Evolutionary conservation across 257 asterid genomes (phyloP), one percentile per base, ranked within the genome.

Genomic region (Euphrasia confusa): DNA sequence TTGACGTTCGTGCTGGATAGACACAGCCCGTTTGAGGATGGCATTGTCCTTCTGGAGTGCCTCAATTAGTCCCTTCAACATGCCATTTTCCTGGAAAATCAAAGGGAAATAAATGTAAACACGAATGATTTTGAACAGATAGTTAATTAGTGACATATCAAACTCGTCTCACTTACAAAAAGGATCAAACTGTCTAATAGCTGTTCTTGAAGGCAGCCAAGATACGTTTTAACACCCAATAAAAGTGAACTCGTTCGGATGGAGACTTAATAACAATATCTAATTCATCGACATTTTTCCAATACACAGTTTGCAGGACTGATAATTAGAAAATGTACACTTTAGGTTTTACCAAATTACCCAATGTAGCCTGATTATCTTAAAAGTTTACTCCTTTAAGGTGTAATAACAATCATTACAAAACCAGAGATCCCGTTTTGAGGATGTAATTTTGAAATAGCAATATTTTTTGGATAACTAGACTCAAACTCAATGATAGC

Each of bases 1-100:
- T 60, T 80, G 96, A 27, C 95, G 88, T 70, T 87, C 92, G 55
- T 81, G 84, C 52, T 84, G 95, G 65, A 87, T 83, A 47, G 90
- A 66, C 4, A 87, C 92, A 17, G 86, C 94, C 15, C 95, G 83
- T 67, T 89, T 90, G 26, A 90, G 92, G 73, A 87, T 71, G 54
- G 61, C 28, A 71, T 87, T 87, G 30, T 90, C 95, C 8, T 78
- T 80, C 12, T 83, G 62, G 66, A 74, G 68, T 18, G 39, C 67
- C 47, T 80, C 95, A 12, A 76, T 56, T 58, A 83, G 92, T 71
- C 80, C 92, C 75, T 80, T 90, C 66, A 87, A 79, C 75, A 69
- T 68, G 73, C 63, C 33, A 77, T 83, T 84, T 74, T 74, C 82
- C 81, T 79, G 24, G 50, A 12, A 44, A 44, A 11, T 0, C 50